These are phyloP conservation scores for Croton laevigatus DNA, from an alignment of 441 rosid species.

Conservation along the genomic window DNA sequence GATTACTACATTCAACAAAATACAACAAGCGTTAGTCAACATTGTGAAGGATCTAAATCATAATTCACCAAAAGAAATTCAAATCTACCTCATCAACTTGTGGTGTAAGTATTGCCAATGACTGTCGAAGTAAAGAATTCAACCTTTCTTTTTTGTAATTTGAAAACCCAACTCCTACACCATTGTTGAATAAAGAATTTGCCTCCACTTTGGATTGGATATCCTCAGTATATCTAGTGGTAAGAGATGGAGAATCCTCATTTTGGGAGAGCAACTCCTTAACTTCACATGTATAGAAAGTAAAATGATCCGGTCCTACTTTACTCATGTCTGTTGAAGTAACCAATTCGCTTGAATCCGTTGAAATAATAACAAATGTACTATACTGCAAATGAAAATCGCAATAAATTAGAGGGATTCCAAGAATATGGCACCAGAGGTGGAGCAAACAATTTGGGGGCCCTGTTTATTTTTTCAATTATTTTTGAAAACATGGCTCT, in stretches of 20 bases:
- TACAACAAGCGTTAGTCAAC: too few species aligned
- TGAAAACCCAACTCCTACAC: slow-evolving; percentile 38
- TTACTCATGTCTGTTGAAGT: slow-evolving; percentile 23
- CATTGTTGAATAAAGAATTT: slow-evolving; percentile 26
- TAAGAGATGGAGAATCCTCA: slow-evolving; percentile 27
- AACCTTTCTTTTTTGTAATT: slow-evolving; percentile 38
- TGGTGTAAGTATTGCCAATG: slow-evolving; percentile 30
- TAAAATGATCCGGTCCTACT: slow-evolving; percentile 47
- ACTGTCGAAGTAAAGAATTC: slow-evolving; percentile 37
- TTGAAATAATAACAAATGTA: slow-evolving; percentile 24
- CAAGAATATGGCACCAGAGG: background rate
- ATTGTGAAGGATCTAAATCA: too few species aligned
- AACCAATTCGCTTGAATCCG: slow-evolving; percentile 20
- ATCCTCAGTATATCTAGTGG: slow-evolving; percentile 18
- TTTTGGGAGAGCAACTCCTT: slow-evolving; percentile 33
- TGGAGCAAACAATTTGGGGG: too few species aligned
- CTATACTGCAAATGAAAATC: slow-evolving; percentile 23
- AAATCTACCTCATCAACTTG: slow-evolving; percentile 52
- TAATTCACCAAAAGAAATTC: too few species aligned
- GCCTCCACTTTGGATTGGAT: slow-evolving; percentile 6
- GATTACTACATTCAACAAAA: too few species aligned
- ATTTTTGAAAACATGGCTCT: too few species aligned
- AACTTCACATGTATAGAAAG: slow-evolving; percentile 37
- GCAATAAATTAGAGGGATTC: slow-evolving; percentile 4
- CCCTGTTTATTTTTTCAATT: too few species aligned